Evolutionary conservation across 768 basidiomycete species (phyloP).

Genomic region (Pleurotus djamor): DNA sequence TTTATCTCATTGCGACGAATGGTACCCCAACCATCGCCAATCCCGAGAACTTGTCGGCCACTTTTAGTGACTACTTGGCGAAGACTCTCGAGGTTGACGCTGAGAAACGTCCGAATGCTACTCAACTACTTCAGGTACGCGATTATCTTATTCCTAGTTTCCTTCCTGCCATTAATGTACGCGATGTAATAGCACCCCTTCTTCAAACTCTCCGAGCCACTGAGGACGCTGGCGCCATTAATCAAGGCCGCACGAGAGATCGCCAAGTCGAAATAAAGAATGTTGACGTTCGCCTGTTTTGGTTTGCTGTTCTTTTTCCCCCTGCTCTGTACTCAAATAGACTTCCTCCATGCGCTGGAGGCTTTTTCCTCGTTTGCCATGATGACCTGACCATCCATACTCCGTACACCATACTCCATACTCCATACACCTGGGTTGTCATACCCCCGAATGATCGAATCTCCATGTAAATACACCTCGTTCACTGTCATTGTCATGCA

Average conservation of each 20-base stretch:
- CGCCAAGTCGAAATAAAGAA: constrained; percentile 54
- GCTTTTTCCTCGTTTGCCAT: no score
- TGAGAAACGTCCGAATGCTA: constrained; percentile 88
- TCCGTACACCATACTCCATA: no score
- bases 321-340: background rate
- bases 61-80: constrained; percentile 89
- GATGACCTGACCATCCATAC: no score
- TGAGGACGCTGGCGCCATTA: constrained; percentile 81
- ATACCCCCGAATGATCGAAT: no score
- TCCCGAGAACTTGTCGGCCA: constrained; percentile 65
- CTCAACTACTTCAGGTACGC: constrained; percentile 72
- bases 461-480: background rate
- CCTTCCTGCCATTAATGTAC: constrained; percentile 1
- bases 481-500: no score
- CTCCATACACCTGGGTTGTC: background rate
- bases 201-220: constrained; percentile 84
- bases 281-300: background rate
- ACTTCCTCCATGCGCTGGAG: background rate
- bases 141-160: constrained; percentile 4
- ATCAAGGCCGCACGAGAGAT: constrained; percentile 93
- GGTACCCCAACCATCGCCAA: constrained; percentile 97
- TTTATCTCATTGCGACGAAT: constrained; percentile 98
- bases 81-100: constrained; percentile 92
- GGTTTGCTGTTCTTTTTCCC: background rate
- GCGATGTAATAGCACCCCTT: constrained; percentile 66